Evolutionary conservation across 23 red algal genomes (phyloP).

Genomic region (Agarophyton chilense): DNA sequence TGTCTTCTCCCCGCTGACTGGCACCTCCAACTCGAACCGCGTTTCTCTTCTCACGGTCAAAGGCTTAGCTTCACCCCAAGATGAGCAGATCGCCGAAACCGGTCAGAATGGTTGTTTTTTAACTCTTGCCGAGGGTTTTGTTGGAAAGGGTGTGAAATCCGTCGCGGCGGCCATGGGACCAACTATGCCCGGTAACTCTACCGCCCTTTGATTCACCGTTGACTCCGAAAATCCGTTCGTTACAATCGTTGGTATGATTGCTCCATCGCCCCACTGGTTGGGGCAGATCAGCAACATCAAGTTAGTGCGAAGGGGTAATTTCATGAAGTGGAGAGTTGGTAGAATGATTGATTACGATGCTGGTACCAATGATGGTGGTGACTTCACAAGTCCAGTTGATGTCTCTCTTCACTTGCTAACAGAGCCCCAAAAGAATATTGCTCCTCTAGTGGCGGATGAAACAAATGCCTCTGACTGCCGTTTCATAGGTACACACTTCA

Average conservation of each 20-base stretch:
- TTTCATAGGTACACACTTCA: constrained; percentile 25
- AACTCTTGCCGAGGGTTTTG: constrained; percentile 1
- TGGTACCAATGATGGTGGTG: constrained; percentile 30
- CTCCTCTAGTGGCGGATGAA: constrained; percentile 45
- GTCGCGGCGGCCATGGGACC: background rate
- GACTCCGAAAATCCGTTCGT: constrained; percentile 52
- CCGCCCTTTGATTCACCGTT: constrained; percentile 21
- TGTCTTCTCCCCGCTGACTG: constrained; percentile 43
- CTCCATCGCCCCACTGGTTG: constrained; percentile 63
- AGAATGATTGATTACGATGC: constrained; percentile 55
- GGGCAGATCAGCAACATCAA: constrained; percentile 60
- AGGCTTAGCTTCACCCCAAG: constrained; percentile 10
- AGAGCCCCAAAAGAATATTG: constrained; percentile 52
- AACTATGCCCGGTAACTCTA: constrained; percentile 29
- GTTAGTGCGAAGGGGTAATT: background rate
- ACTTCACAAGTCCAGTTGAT: constrained; percentile 49
- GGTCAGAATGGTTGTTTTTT: constrained; percentile 37
- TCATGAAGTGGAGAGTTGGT: constrained; percentile 15
- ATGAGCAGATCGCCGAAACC: constrained; percentile 50
- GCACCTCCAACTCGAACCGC: constrained; percentile 48
- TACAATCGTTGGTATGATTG: constrained; percentile 57
- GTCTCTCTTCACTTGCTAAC: constrained; percentile 31
- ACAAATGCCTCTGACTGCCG: constrained; percentile 43
- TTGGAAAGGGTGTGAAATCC: constrained; percentile 3
- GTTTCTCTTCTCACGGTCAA: constrained; percentile 53